Percentiles rank a stretch among this genome's conserved stretches.
Evolutionary conservation across 176 grass and related monocot species (phyloP).

Genomic region (Guadua angustifolia): DNA sequence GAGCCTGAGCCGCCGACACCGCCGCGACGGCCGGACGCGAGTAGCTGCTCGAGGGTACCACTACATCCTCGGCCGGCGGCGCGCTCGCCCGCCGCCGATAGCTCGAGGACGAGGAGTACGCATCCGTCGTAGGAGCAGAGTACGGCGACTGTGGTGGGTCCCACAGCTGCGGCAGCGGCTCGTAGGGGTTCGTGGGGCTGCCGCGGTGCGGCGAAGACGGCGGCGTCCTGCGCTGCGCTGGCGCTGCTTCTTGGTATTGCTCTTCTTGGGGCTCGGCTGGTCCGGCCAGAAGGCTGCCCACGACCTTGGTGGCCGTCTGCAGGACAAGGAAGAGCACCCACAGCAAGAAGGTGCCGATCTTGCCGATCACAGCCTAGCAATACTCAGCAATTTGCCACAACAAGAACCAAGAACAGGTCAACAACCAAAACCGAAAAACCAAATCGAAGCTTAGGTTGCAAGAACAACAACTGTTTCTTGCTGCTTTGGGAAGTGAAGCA

Average conservation of each 20-base stretch:
- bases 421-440: not conserved
- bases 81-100: slow-evolving; percentile 50
- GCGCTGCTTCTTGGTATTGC: slow-evolving; percentile 22
- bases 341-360: slow-evolving; percentile 54
- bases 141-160: slow-evolving; percentile 23
- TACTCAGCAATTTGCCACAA: not conserved
- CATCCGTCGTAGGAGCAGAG: slow-evolving; percentile 38
- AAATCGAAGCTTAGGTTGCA: not conserved
- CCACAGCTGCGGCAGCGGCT: slow-evolving; percentile 30
- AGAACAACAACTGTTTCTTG: slow-evolving; percentile 18
- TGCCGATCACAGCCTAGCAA: slow-evolving; percentile 44
- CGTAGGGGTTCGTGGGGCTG: slow-evolving; percentile 15
- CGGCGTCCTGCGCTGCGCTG: slow-evolving; percentile 36
- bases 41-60: slow-evolving; percentile 46
- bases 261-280: slow-evolving; percentile 37
- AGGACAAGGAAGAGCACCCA: slow-evolving; percentile 62
- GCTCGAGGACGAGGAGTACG: slow-evolving; percentile 43
- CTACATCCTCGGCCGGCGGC: slow-evolving; percentile 33
- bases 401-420: slow-evolving; percentile 2
- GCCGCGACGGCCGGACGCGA: slow-evolving; percentile 12
- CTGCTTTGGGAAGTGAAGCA: not conserved
- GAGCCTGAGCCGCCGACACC: not conserved
- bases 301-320: slow-evolving; percentile 59
- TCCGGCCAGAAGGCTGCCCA: slow-evolving; percentile 42
- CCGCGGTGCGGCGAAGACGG: slow-evolving; percentile 38